Conservation (phyloP, 257 asterid genomes). For the Solanum chmielewskii region DNA sequence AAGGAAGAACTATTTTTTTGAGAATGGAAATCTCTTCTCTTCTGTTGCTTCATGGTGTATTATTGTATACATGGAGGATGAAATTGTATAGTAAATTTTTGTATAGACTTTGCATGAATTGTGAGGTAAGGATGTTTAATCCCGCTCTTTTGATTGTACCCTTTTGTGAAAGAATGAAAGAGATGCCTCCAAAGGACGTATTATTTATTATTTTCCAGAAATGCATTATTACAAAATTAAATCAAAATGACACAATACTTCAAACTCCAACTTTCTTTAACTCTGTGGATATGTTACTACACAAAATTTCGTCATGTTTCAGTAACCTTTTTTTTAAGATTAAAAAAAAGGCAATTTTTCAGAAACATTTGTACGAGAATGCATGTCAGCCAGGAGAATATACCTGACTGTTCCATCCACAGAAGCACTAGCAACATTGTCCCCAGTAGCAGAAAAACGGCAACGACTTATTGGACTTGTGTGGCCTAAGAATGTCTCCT, state of each 20-base stretch:
- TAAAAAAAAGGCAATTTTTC: neutral
- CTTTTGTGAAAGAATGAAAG: neutral
- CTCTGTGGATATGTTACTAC: neutral
- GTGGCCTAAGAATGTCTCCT: slow-evolving; percentile 97
- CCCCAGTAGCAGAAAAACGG: slow-evolving; percentile 93
- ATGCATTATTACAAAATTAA: neutral
- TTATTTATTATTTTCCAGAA: neutral
- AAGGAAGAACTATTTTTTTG: neutral
- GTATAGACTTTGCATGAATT: neutral
- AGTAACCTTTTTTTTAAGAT: neutral
- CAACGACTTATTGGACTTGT: slow-evolving; percentile 91
- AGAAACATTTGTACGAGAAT: neutral
- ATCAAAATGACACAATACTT: neutral
- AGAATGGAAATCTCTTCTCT: neutral
- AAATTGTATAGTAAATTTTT: neutral
- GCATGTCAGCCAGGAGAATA: neutral
- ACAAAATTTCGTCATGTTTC: neutral
- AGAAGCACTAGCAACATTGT: slow-evolving; percentile 96
- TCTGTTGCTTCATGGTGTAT: neutral
- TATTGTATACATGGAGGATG: neutral
- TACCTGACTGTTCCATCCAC: slow-evolving; percentile 93
- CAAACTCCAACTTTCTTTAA: neutral
- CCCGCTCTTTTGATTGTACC: neutral
- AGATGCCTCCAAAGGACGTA: neutral
- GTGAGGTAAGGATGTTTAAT: neutral